Evolutionary conservation across 129 eudicot species (phyloP).

Genomic region (Pittosporum tobira): DNA sequence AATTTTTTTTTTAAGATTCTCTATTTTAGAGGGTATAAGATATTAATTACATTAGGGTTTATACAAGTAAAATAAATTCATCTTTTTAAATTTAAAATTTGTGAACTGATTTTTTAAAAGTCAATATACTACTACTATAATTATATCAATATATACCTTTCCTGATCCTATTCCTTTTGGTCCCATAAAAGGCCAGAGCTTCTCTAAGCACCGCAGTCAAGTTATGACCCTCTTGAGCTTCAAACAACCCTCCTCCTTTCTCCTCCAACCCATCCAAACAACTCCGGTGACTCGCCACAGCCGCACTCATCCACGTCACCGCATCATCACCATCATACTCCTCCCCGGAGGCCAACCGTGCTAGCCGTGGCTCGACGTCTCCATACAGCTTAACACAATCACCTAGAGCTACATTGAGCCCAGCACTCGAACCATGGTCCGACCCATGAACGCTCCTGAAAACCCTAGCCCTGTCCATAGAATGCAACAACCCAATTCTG

Average conservation of each 20-base stretch:
- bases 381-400: conserved; percentile 40
- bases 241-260: conserved; percentile 21
- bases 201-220: conserved; percentile 21
- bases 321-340: conserved; percentile 28
- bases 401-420: conserved; percentile 7
- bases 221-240: conserved; percentile 13
- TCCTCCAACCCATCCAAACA: conserved; percentile 46
- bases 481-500: conserved; percentile 13
- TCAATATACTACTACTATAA: no score
- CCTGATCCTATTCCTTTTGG: no score
- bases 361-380: conserved; percentile 33
- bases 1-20: no score
- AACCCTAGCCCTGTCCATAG: conserved; percentile 21
- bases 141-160: no score
- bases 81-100: no score
- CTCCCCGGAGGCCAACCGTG: conserved; percentile 12
- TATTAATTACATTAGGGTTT: no score
- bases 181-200: conserved; percentile 26
- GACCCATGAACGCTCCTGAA: not conserved
- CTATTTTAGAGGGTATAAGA: no score
- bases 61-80: no score
- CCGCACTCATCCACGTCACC: conserved; percentile 41
- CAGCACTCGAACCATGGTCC: not conserved
- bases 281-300: conserved; percentile 32
- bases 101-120: no score